These are phyloP conservation scores for Phytopythium helicoides DNA, from an alignment of 352 stramenopile species.

Conservation along the genomic window DNA sequence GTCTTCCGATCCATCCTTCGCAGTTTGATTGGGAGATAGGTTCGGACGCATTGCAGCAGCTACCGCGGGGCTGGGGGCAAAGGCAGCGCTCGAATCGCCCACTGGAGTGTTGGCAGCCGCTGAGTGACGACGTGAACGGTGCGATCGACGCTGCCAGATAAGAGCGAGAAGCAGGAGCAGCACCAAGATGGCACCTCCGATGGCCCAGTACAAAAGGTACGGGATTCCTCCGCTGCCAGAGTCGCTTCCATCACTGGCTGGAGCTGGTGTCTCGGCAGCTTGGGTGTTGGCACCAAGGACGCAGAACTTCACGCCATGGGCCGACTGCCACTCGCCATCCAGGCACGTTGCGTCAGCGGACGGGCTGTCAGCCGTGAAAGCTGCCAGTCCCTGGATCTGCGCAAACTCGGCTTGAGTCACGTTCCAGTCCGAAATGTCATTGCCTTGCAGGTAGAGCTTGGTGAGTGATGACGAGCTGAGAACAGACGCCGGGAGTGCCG, in stretches of 20 bases:
- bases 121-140: constrained; percentile 24
- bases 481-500: constrained; percentile 16
- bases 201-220: constrained; percentile 27
- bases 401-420: constrained; percentile 26
- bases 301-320: constrained; percentile 32
- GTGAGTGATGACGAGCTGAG: constrained; percentile 26
- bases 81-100: constrained; percentile 14
- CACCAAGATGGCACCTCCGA: constrained; percentile 27
- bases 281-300: constrained; percentile 27
- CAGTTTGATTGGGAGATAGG: not conserved
- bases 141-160: constrained; percentile 24
- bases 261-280: constrained; percentile 10
- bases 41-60: constrained; percentile 3
- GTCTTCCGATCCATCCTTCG: not conserved
- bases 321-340: constrained; percentile 26
- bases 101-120: constrained; percentile 17
- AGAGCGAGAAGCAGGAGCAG: constrained; percentile 32
- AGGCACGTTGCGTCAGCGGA: constrained; percentile 17
- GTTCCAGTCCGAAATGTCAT: constrained; percentile 37
- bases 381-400: constrained; percentile 19
- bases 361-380: constrained; percentile 28
- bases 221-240: constrained; percentile 9
- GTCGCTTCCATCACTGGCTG: constrained; percentile 12
- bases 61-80: constrained; percentile 10
- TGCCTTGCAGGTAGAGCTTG: constrained; percentile 31